These are phyloP conservation scores for Pseudogymnoascus sp. DNA, from an alignment of 2,329 filamentous ascomycete species.

Conservation along the genomic window DNA sequence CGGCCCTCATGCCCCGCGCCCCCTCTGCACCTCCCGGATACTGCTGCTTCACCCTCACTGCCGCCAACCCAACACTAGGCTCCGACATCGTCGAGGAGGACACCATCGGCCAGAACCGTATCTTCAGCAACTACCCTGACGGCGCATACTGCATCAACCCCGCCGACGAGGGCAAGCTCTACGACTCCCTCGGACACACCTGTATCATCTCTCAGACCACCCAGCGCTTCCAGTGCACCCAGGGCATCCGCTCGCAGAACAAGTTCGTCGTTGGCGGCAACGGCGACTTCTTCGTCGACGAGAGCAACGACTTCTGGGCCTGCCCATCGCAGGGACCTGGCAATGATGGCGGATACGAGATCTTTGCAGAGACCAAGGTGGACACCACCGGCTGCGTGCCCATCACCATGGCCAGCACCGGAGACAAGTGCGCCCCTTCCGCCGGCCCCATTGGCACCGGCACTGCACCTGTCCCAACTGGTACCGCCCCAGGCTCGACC, in stretches of 20 bases:
- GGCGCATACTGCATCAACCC: slow-evolving; percentile 19
- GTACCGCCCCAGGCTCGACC: neutral
- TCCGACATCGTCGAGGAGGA: slow-evolving; percentile 18
- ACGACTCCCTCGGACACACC: slow-evolving; percentile 18
- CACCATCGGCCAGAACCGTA: slow-evolving; percentile 21
- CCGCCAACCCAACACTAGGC: slow-evolving; percentile 14
- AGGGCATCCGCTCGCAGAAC: slow-evolving; percentile 12
- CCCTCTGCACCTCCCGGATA: slow-evolving; percentile 11
- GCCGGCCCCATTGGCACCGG: neutral
- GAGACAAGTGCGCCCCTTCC: neutral
- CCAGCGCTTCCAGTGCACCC: slow-evolving; percentile 21
- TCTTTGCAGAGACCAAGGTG: slow-evolving; percentile 19
- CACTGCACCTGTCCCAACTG: neutral
- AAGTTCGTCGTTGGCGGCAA: slow-evolving; percentile 20
- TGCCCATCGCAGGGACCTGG: slow-evolving; percentile 22
- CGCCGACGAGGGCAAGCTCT: slow-evolving; percentile 14
- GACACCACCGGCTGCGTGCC: slow-evolving; percentile 21
- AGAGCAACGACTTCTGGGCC: slow-evolving; percentile 20
- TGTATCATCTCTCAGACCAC: slow-evolving; percentile 21
- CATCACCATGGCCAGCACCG: slow-evolving; percentile 16
- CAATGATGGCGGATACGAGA: slow-evolving; percentile 22
- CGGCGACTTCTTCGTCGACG: slow-evolving; percentile 16
- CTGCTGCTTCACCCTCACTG: slow-evolving; percentile 23
- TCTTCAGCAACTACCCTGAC: slow-evolving; percentile 20
- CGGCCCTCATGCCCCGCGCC: slow-evolving; percentile 17